phyloP scores from a whole-genome alignment of 2,329 filamentous ascomycete genomes.

The Lomentospora prolificans region DNA sequence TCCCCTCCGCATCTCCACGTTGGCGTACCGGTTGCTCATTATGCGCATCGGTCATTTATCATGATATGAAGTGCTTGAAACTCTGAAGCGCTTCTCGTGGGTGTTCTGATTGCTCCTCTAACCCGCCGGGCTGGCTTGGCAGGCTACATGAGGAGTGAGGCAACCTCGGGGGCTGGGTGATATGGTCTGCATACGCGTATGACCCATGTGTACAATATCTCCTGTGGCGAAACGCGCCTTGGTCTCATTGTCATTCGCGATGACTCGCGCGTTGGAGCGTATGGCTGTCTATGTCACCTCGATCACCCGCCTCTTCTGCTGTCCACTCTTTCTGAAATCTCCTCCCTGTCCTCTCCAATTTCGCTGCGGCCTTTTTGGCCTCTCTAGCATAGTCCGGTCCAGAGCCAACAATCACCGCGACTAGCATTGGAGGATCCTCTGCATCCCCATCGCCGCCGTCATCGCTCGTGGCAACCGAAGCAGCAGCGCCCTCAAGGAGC shows the following conservation, averaged over 20 bases:
- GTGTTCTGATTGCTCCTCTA: not conserved
- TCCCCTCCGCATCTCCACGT: not conserved
- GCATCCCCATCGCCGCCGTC: conserved; percentile 19
- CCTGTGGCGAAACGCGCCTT: too few species aligned
- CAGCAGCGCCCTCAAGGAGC: not conserved
- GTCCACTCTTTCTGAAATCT: conserved; percentile 46
- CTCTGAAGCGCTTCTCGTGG: not conserved
- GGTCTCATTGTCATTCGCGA: too few species aligned
- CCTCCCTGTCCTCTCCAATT: conserved; percentile 43
- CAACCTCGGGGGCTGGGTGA: not conserved
- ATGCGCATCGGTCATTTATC: too few species aligned
- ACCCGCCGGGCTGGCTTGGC: not conserved
- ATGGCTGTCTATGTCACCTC: too few species aligned
- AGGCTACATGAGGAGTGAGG: not conserved
- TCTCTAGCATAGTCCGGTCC: conserved; percentile 36
- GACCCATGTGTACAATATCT: not conserved
- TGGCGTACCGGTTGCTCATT: not conserved
- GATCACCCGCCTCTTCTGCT: conserved; percentile 18
- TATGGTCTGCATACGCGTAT: not conserved
- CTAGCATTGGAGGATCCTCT: conserved; percentile 36
- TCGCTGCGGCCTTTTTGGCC: conserved; percentile 40
- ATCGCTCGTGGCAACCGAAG: not conserved
- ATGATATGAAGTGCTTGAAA: too few species aligned
- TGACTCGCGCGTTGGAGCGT: too few species aligned
- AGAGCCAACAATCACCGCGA: conserved; percentile 44